phyloP scores from a whole-genome alignment of 2,329 filamentous ascomycete genomes.

The Ceratocystis lukuohia region DNA sequence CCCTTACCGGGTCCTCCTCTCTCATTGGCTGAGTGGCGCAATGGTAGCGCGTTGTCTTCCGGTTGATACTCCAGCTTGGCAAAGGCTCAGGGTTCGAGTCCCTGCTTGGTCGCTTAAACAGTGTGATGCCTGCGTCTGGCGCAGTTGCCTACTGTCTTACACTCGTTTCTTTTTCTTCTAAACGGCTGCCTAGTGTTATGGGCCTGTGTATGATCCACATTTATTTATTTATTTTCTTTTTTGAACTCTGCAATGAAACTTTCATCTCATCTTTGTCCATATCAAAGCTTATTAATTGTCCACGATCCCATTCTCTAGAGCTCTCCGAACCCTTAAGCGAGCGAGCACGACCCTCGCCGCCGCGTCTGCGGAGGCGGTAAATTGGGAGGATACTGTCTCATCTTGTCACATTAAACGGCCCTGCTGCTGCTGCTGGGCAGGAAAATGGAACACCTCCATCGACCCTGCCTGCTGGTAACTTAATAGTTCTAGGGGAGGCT shows the following conservation, averaged over 20 bases:
- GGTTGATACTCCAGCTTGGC: conserved; percentile 19
- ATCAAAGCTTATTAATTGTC: too few relatives aligned
- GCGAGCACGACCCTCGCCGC: too few relatives aligned
- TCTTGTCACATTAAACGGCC: conserved; percentile 5
- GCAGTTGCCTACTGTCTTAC: neutral
- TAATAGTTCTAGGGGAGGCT: conserved; percentile 16
- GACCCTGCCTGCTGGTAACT: neutral
- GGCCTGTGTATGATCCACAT: too few relatives aligned
- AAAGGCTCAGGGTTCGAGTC: conserved; percentile 19
- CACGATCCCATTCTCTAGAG: too few relatives aligned
- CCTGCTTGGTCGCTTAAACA: conserved; percentile 16
- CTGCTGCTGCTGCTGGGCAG: neutral
- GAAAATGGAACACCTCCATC: conserved; percentile 9
- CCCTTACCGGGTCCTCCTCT: neutral
- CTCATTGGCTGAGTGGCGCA: conserved; percentile 17
- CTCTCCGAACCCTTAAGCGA: too few relatives aligned
- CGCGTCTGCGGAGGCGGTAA: too few relatives aligned
- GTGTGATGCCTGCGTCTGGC: neutral
- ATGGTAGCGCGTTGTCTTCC: conserved; percentile 20
- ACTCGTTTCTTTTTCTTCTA: neutral
- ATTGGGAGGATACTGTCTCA: too few relatives aligned
- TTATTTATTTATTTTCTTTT: too few relatives aligned
- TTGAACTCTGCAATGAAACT: too few relatives aligned
- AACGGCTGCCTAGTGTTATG: too few relatives aligned
- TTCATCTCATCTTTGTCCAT: too few relatives aligned